phyloP scores from a whole-genome alignment of 805 yeast genomes.

The Candida pseudoglaebosa region DNA sequence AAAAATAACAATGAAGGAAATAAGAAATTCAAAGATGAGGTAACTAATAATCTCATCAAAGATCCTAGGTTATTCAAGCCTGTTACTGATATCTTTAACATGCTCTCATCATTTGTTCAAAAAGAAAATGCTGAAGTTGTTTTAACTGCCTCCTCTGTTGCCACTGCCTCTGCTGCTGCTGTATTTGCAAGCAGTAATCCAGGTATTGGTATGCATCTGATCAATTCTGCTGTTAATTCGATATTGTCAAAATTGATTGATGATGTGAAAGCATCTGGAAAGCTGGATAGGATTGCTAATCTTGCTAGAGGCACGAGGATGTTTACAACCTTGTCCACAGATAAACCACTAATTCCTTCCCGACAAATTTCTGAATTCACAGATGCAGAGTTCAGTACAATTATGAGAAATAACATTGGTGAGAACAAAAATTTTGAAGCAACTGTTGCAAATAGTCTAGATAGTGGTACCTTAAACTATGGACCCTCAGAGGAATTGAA shows the following conservation, averaged over 20 bases:
- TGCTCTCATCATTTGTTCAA: conserved; percentile 28
- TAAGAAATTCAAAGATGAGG: conserved; percentile 17
- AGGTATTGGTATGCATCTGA: conserved; percentile 15
- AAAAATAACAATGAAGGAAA: conserved; percentile 8
- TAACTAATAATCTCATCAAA: conserved; percentile 13
- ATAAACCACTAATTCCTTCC: conserved; percentile 5
- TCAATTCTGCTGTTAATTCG: conserved; percentile 22
- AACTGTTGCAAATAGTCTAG: not conserved
- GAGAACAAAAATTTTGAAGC: conserved; percentile 1
- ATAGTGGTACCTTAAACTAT: not conserved
- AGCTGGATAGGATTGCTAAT: conserved; percentile 20
- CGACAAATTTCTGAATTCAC: conserved; percentile 3
- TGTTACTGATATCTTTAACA: conserved; percentile 32
- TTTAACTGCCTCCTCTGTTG: conserved; percentile 32
- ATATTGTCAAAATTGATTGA: conserved; percentile 22
- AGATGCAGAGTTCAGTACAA: conserved; percentile 9
- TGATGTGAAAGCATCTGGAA: conserved; percentile 16
- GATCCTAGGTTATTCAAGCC: conserved; percentile 24
- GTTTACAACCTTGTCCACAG: not conserved
- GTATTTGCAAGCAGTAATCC: conserved; percentile 25
- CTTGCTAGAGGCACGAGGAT: conserved; percentile 19
- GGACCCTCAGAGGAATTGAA: not conserved
- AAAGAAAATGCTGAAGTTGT: conserved; percentile 32
- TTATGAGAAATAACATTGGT: conserved; percentile 7
- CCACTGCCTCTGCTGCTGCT: conserved; percentile 36